phyloP scores from a whole-genome alignment of 139 green algal genomes.

The Medakamo hakoo region DNA sequence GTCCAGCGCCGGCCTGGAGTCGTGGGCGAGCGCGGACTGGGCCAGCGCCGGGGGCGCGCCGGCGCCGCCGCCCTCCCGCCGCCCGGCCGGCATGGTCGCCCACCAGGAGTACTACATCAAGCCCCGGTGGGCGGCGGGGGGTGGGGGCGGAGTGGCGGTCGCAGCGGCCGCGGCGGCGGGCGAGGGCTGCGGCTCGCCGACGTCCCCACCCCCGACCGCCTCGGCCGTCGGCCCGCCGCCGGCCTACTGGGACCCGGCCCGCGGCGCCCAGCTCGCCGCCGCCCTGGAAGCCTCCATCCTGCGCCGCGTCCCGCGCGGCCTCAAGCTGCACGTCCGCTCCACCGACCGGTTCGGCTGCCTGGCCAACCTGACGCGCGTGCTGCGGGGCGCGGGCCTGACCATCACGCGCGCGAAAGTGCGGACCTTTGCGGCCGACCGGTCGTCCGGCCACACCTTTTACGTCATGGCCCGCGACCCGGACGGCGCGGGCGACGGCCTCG shows the following conservation, averaged over 20 bases:
- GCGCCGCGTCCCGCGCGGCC: conserved; percentile 23
- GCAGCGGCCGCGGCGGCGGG: conserved; percentile 5
- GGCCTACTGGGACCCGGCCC: conserved; percentile 18
- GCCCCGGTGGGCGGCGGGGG: conserved; percentile 3
- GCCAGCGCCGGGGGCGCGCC: no score
- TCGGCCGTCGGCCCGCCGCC: no score
- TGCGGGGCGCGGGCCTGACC: conserved; percentile 16
- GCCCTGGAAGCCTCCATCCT: conserved; percentile 62
- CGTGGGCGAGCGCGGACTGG: no score
- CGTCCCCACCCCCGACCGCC: no score
- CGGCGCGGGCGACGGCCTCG: conserved; percentile 7
- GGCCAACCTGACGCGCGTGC: conserved; percentile 20
- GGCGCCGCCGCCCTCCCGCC: no score
- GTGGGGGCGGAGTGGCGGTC: background rate
- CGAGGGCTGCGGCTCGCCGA: no score
- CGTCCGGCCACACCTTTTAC: conserved; percentile 38
- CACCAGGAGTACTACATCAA: conserved; percentile 56
- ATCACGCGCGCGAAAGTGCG: conserved; percentile 40
- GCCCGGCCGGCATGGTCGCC: conserved; percentile 11
- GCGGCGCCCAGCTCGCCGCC: conserved; percentile 40
- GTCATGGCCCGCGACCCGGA: no score
- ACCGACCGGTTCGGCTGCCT: conserved; percentile 31
- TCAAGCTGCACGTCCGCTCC: conserved; percentile 50
- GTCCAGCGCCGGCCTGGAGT: background rate
- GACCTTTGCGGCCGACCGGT: conserved; percentile 23